Conservation (phyloP, 352 stramenopile genomes). For the Lagenidium giganteum region DNA sequence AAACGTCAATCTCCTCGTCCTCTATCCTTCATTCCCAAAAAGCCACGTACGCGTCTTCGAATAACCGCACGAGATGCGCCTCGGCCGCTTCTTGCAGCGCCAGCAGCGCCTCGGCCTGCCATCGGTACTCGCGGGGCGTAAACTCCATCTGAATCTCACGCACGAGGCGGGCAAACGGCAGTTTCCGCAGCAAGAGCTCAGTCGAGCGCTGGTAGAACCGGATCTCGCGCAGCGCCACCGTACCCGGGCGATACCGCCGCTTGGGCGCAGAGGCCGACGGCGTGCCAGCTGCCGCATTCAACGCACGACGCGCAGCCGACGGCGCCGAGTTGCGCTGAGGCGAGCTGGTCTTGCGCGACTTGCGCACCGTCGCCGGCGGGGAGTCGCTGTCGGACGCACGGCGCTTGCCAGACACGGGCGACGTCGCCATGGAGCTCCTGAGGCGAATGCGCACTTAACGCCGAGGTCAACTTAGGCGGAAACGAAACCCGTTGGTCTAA, state of each 20-base stretch:
- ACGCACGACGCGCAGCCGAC: neutral
- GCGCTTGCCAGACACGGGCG: constrained; percentile 12
- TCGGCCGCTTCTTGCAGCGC: constrained; percentile 93
- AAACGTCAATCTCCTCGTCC: neutral
- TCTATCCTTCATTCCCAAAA: neutral
- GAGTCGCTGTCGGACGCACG: constrained; percentile 3
- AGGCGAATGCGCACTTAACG: too few species aligned
- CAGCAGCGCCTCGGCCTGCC: constrained; percentile 89
- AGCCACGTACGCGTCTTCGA: constrained; percentile 88
- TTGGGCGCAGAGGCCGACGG: constrained; percentile 19
- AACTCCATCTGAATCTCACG: constrained; percentile 91
- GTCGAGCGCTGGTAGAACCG: constrained; percentile 93
- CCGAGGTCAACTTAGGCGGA: too few species aligned
- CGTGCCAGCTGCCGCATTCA: neutral
- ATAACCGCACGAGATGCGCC: constrained; percentile 93
- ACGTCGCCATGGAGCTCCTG: constrained; percentile 19
- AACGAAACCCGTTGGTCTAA: too few species aligned
- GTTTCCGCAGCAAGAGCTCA: constrained; percentile 93
- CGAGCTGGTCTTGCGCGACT: constrained; percentile 14
- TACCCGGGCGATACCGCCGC: constrained; percentile 52
- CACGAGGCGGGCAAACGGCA: constrained; percentile 96
- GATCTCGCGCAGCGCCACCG: constrained; percentile 94
- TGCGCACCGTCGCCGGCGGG: constrained; percentile 21
- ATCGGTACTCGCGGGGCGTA: constrained; percentile 75
- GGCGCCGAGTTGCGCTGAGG: constrained; percentile 10